phyloP scores from a whole-genome alignment of 257 asterid species.

The Catharanthus roseus region DNA sequence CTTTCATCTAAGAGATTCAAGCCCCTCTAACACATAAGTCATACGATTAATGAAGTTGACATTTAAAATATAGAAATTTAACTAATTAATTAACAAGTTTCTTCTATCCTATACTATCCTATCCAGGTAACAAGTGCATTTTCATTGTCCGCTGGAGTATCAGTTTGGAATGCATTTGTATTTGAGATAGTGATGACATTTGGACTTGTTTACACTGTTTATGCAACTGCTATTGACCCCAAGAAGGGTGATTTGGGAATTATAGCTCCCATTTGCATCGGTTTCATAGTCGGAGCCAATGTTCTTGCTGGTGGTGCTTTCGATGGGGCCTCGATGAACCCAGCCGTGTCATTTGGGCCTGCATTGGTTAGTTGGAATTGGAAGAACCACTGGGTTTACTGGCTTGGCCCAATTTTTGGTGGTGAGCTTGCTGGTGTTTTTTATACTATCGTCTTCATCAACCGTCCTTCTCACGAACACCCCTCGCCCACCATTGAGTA shows the following conservation, averaged over 20 bases:
- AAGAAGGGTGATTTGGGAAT: constrained; percentile 59
- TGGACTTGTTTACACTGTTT: too few relatives aligned
- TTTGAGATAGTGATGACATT: constrained; percentile 77
- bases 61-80: too few relatives aligned
- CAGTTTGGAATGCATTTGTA: constrained; percentile 50
- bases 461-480: constrained; percentile 46
- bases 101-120: too few relatives aligned
- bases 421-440: constrained; percentile 54
- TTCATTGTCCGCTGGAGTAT: constrained; percentile 31
- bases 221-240: constrained; percentile 69
- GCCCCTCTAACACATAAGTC: too few relatives aligned
- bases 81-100: too few relatives aligned
- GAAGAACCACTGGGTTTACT: constrained; percentile 66
- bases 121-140: constrained; percentile 22
- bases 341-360: too few relatives aligned
- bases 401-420: constrained; percentile 74
- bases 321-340: constrained; percentile 78
- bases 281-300: constrained; percentile 67
- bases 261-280: constrained; percentile 65
- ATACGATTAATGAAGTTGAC: too few relatives aligned
- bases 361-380: constrained; percentile 58
- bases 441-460: constrained; percentile 49
- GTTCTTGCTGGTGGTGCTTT: constrained; percentile 67
- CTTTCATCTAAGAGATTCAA: too few relatives aligned
- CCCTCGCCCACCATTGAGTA: constrained; percentile 31